Conservation (phyloP, 371 early-diverging fungal genomes). For the Actinomortierella ambigua region DNA sequence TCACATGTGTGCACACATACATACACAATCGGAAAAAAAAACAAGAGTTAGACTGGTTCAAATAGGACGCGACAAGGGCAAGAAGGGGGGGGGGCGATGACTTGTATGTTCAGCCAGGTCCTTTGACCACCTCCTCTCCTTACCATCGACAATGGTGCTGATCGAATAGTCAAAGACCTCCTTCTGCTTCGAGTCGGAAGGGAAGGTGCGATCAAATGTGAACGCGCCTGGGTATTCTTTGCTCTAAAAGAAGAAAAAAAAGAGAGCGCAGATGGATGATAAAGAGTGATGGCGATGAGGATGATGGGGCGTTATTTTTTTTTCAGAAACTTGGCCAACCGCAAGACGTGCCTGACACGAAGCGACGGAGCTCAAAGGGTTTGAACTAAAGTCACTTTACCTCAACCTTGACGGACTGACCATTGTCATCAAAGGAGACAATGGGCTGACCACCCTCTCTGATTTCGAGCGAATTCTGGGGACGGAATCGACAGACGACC, state of each 20-base stretch:
- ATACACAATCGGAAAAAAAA: constrained; percentile 1
- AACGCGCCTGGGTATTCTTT: constrained; percentile 83
- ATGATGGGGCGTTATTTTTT: not conserved
- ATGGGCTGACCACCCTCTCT: constrained; percentile 88
- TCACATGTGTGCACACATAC: not conserved
- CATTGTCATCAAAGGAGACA: constrained; percentile 83
- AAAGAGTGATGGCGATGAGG: not conserved
- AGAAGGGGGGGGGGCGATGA: constrained; percentile 2
- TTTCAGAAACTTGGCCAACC: not conserved
- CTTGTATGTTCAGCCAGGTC: too few relatives aligned
- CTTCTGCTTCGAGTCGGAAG: constrained; percentile 79
- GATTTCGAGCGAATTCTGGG: constrained; percentile 92
- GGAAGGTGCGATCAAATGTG: constrained; percentile 92
- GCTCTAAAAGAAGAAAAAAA: constrained; percentile 58
- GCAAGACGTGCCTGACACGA: not conserved
- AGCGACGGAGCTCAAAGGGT: not conserved
- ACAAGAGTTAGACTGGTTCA: not conserved
- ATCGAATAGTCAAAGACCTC: constrained; percentile 91
- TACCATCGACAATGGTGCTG: constrained; percentile 90
- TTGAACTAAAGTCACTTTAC: constrained; percentile 39
- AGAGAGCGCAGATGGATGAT: not conserved
- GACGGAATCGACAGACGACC: constrained; percentile 97
- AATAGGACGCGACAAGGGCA: not conserved
- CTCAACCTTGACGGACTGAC: constrained; percentile 76
- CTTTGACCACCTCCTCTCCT: constrained; percentile 4